Percentiles rank a stretch among this genome's conserved stretches.
Evolutionary conservation across 2,329 filamentous ascomycete genomes (phyloP).

Genomic region (Stromatinia cepivora): DNA sequence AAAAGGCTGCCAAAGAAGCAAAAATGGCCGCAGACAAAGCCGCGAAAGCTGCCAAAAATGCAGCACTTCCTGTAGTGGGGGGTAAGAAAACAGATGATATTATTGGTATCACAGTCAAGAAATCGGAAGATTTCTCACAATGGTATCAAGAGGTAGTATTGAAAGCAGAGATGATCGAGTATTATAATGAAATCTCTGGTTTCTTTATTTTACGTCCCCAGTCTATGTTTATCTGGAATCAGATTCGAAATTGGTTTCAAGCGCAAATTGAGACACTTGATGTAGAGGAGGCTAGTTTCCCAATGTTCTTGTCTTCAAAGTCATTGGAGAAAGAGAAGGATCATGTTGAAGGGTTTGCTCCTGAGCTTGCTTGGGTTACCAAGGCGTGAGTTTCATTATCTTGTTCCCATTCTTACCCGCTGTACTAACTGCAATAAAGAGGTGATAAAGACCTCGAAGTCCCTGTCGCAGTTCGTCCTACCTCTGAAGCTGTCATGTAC

Average conservation of each 20-base stretch:
- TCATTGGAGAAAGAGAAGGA: slow-evolving; percentile 80
- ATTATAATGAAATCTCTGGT: slow-evolving; percentile 89
- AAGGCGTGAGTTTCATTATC: slow-evolving; percentile 61
- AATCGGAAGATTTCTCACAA: slow-evolving; percentile 81
- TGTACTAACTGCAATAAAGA: slow-evolving; percentile 48
- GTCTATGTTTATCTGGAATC: slow-evolving; percentile 67
- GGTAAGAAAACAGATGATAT: slow-evolving; percentile 66
- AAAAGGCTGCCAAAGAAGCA: slow-evolving; percentile 66
- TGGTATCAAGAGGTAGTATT: slow-evolving; percentile 99
- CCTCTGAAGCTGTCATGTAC: slow-evolving; percentile 84
- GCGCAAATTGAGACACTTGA: slow-evolving; percentile 83
- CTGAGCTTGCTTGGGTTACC: slow-evolving; percentile 86
- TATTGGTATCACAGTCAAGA: slow-evolving; percentile 85
- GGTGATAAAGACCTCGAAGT: slow-evolving; percentile 92
- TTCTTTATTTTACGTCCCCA: slow-evolving; percentile 88
- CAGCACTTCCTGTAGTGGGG: slow-evolving; percentile 52
- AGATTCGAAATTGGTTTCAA: slow-evolving; percentile 67
- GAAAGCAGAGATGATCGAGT: slow-evolving; percentile 97
- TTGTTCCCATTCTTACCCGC: slow-evolving; percentile 21
- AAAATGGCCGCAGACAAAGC: slow-evolving; percentile 62
- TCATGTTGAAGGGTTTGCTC: slow-evolving; percentile 97
- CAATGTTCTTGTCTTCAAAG: slow-evolving; percentile 90
- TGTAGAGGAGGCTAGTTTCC: slow-evolving; percentile 95
- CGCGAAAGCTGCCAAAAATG: slow-evolving; percentile 60
- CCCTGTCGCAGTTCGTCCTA: slow-evolving; percentile 66